Evolutionary conservation across 2,329 filamentous ascomycete species (phyloP).

Genomic region (Bisporella sp.): DNA sequence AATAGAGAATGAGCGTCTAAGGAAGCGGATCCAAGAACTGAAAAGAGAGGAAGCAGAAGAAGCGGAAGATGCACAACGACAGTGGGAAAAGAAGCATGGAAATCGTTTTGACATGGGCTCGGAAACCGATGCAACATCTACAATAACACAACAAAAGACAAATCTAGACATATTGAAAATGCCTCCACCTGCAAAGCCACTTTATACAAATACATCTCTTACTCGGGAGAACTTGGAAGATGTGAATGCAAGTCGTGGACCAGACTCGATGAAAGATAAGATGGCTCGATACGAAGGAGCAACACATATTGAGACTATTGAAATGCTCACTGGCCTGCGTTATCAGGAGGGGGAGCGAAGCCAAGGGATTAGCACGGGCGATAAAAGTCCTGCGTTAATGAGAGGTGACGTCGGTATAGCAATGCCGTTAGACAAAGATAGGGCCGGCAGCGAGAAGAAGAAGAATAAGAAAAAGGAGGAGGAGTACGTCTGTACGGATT

Average conservation of each 20-base stretch:
- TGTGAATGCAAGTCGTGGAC: constrained; percentile 53
- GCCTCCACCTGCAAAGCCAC: constrained; percentile 59
- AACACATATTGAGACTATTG: constrained; percentile 78
- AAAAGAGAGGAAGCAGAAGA: constrained; percentile 82
- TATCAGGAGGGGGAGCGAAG: constrained; percentile 87
- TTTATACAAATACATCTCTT: constrained; percentile 57
- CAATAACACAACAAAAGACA: constrained; percentile 23
- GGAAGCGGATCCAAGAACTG: constrained; percentile 76
- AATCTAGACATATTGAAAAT: constrained; percentile 44
- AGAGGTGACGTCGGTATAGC: constrained; percentile 82
- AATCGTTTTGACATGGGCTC: constrained; percentile 43
- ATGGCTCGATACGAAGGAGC: constrained; percentile 75
- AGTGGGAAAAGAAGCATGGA: constrained; percentile 54
- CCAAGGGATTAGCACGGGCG: constrained; percentile 79
- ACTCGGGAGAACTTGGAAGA: constrained; percentile 78
- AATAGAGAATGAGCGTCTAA: constrained; percentile 86
- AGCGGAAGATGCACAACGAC: constrained; percentile 55
- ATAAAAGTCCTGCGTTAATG: constrained; percentile 72
- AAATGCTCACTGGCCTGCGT: constrained; percentile 83
- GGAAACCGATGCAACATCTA: constrained; percentile 31
- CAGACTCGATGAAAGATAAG: constrained; percentile 76
- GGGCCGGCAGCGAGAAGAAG: constrained; percentile 67
- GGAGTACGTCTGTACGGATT: constrained; percentile 94
- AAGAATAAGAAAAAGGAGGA: constrained; percentile 77
- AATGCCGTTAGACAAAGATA: constrained; percentile 73